phyloP scores from a whole-genome alignment of 2,329 filamentous ascomycete genomes.

The Colletotrichum sojae region DNA sequence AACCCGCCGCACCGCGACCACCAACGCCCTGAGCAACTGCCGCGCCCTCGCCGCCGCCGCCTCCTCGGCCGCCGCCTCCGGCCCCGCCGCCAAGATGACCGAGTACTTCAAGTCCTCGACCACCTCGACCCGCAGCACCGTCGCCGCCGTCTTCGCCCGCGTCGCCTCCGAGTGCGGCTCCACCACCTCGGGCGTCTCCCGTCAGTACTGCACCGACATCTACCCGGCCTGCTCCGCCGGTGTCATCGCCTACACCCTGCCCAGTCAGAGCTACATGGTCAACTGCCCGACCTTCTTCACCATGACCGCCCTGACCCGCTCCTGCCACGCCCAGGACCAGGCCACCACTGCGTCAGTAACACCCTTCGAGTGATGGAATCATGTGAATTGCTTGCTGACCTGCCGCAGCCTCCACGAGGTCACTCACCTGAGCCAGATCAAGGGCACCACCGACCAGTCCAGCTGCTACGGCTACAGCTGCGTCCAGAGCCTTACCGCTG shows the following conservation, averaged over 20 bases:
- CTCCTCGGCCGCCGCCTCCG: conserved; percentile 64
- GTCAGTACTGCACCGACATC: conserved; percentile 72
- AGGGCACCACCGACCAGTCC: conserved; percentile 71
- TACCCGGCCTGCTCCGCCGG: conserved; percentile 62
- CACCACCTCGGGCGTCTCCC: conserved; percentile 61
- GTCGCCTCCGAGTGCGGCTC: conserved; percentile 70
- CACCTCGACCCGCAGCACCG: conserved; percentile 59
- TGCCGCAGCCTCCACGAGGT: conserved; percentile 70
- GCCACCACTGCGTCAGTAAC: conserved; percentile 65
- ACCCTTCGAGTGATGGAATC: not conserved
- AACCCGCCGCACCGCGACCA: conserved; percentile 58
- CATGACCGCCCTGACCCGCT: conserved; percentile 62
- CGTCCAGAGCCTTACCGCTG: conserved; percentile 61
- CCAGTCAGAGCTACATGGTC: conserved; percentile 67
- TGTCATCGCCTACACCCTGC: conserved; percentile 52
- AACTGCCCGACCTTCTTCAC: conserved; percentile 75
- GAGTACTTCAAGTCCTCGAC: conserved; percentile 76
- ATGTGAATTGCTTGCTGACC: not conserved
- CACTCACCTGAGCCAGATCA: conserved; percentile 71
- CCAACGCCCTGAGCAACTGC: conserved; percentile 68
- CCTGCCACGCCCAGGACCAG: conserved; percentile 76
- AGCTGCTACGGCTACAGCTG: conserved; percentile 69
- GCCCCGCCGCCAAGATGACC: conserved; percentile 62
- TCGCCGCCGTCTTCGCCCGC: conserved; percentile 65
- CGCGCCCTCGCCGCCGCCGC: conserved; percentile 67